Conservation (phyloP, 2,329 filamentous ascomycete genomes). For the Rutstroemia sp. region DNA sequence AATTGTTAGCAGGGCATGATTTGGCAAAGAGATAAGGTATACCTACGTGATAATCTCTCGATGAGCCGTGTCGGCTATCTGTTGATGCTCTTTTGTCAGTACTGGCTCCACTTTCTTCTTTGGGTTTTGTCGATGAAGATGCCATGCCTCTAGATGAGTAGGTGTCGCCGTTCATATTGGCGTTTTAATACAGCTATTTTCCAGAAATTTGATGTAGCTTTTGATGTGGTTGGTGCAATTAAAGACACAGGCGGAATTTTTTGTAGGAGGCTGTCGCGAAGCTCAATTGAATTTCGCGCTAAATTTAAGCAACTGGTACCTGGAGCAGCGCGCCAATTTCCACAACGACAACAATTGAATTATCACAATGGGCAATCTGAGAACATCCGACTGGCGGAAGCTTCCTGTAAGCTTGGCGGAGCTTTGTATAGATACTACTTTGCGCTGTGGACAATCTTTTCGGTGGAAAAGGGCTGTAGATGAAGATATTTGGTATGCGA, state of each 20-base stretch:
- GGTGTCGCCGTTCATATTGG: conserved; percentile 75
- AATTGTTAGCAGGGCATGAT: conserved; percentile 20
- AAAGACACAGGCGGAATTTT: conserved; percentile 3
- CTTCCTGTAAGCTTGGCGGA: conserved; percentile 76
- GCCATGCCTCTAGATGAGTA: conserved; percentile 67
- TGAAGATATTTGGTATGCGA: conserved; percentile 70
- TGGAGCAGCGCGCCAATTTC: conserved; percentile 3
- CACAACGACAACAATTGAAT: neutral
- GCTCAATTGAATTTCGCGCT: conserved; percentile 10
- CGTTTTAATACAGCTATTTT: conserved; percentile 3
- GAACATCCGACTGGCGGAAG: conserved; percentile 75
- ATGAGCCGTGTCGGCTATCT: conserved; percentile 41
- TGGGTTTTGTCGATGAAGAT: conserved; percentile 24
- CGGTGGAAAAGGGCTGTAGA: conserved; percentile 82
- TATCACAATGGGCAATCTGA: conserved; percentile 27
- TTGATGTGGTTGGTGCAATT: conserved; percentile 3
- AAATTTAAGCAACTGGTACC: conserved; percentile 3
- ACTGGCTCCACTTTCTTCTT: conserved; percentile 21
- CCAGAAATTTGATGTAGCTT: neutral
- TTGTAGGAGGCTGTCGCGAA: conserved; percentile 13
- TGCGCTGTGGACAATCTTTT: conserved; percentile 94
- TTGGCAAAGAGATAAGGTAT: neutral
- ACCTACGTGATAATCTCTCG: conserved; percentile 47
- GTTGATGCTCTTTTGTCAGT: conserved; percentile 31
- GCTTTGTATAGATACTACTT: conserved; percentile 86